Percentiles rank a stretch among this genome's conserved stretches.
Evolutionary conservation across 2,329 filamentous ascomycete species (phyloP).

Genomic region (Fusarium sarcochroum): DNA sequence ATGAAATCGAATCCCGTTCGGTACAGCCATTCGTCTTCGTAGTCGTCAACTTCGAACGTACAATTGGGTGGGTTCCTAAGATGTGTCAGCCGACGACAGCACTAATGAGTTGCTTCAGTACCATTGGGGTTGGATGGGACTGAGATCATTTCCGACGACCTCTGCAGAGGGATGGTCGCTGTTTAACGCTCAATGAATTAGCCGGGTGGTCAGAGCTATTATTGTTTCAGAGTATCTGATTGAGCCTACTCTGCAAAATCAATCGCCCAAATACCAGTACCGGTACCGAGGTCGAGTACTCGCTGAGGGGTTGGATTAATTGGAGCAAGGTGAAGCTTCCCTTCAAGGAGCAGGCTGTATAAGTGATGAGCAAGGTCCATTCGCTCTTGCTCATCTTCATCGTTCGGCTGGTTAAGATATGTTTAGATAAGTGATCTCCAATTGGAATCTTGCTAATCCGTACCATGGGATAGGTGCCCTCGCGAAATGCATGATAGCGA

Average conservation of each 20-base stretch:
- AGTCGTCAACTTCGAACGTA: slow-evolving; percentile 29
- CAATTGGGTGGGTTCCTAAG: slow-evolving; percentile 28
- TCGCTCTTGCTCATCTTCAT: slow-evolving; percentile 27
- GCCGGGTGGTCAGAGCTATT: no score
- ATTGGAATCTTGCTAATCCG: accelerated
- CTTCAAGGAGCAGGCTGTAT: slow-evolving; percentile 26
- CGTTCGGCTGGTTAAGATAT: slow-evolving; percentile 16
- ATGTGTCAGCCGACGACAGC: accelerated
- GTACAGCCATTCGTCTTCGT: slow-evolving; percentile 30
- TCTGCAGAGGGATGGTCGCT: slow-evolving; percentile 30
- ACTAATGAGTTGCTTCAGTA: accelerated
- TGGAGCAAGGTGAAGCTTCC: slow-evolving; percentile 30
- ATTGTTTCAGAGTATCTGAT: accelerated
- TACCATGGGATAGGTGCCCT: slow-evolving; percentile 29
- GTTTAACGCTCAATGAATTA: background rate
- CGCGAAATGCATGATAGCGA: slow-evolving; percentile 34
- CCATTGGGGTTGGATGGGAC: slow-evolving; percentile 35
- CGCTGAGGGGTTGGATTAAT: slow-evolving; percentile 7
- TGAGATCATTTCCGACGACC: slow-evolving; percentile 30
- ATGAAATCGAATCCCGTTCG: slow-evolving; percentile 21
- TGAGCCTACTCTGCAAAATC: slow-evolving; percentile 33
- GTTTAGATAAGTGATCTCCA: background rate
- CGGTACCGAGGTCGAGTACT: slow-evolving; percentile 36
- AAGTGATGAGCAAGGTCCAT: slow-evolving; percentile 39
- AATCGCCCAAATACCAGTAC: slow-evolving; percentile 34